phyloP scores from a whole-genome alignment of 2,329 filamentous ascomycete genomes.

The Fusarium sp. region DNA sequence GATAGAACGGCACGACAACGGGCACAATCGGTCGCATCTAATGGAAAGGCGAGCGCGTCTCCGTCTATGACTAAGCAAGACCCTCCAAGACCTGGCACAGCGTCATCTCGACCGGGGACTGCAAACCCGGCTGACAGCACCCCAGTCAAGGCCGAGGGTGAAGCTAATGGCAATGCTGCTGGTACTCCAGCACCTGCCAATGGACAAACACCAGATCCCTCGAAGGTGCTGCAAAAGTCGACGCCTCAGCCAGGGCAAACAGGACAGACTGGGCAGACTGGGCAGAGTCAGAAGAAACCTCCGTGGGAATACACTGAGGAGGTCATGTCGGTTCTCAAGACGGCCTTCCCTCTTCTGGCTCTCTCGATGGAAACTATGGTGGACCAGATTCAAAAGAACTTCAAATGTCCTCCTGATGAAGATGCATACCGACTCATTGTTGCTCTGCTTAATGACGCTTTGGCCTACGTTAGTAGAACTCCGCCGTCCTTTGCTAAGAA shows the following conservation, averaged over 20 bases:
- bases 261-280: slow-evolving; percentile 38
- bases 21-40: slow-evolving; percentile 62
- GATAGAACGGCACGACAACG: slow-evolving; percentile 71
- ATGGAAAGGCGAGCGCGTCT: slow-evolving; percentile 62
- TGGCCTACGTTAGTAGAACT: slow-evolving; percentile 92
- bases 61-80: slow-evolving; percentile 70
- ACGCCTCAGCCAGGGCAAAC: slow-evolving; percentile 31
- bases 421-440: slow-evolving; percentile 98
- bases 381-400: slow-evolving; percentile 98
- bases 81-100: slow-evolving; percentile 56
- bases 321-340: slow-evolving; percentile 95
- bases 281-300: slow-evolving; percentile 74
- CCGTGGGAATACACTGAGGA: slow-evolving; percentile 98
- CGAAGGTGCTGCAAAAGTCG: slow-evolving; percentile 45
- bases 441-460: slow-evolving; percentile 94
- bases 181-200: slow-evolving; percentile 50
- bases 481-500: slow-evolving; percentile 90
- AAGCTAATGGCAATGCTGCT: slow-evolving; percentile 50
- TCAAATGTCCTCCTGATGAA: slow-evolving; percentile 98
- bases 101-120: slow-evolving; percentile 65
- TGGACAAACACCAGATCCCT: slow-evolving; percentile 44
- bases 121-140: slow-evolving; percentile 63
- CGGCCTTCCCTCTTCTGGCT: slow-evolving; percentile 94
- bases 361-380: slow-evolving; percentile 99
- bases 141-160: slow-evolving; percentile 64